Evolutionary conservation across 2,329 filamentous ascomycete species (phyloP).

Genomic region (Stagonosporopsis rhizophila): DNA sequence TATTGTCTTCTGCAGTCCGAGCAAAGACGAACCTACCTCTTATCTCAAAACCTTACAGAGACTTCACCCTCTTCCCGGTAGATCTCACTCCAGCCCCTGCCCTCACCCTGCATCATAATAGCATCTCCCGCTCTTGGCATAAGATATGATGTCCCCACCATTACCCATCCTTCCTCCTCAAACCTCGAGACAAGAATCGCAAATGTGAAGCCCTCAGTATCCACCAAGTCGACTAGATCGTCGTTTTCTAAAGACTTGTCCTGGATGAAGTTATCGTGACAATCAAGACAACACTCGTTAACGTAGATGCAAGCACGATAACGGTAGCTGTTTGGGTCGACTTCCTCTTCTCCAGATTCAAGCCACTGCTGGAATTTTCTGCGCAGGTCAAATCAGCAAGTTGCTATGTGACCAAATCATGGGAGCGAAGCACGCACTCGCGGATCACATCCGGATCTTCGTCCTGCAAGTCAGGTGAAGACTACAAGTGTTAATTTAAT

Average conservation of each 20-base stretch:
- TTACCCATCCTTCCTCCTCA: constrained; percentile 7
- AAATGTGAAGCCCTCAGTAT: constrained; percentile 5
- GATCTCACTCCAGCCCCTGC: constrained; percentile 8
- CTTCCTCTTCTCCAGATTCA: no score
- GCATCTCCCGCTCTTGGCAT: constrained; percentile 11
- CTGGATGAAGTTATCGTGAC: constrained; percentile 4
- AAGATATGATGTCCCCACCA: constrained; percentile 6
- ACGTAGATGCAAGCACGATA: no score
- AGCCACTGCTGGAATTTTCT: no score
- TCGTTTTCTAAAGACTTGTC: constrained; percentile 8
- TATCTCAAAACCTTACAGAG: neutral
- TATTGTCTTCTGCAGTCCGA: neutral
- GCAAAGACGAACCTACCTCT: constrained; percentile 1
- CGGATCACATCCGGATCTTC: no score
- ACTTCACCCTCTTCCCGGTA: constrained; percentile 5
- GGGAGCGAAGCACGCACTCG: no score
- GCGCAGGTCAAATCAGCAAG: no score
- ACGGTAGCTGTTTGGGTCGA: no score
- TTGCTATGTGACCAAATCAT: no score
- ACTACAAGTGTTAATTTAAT: no score
- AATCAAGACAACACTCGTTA: neutral
- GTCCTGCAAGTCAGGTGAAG: no score
- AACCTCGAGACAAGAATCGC: constrained; percentile 11
- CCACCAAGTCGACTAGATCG: neutral
- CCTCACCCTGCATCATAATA: constrained; percentile 12